Base-by-base conservation (phyloP, 495 filamentous ascomycete genomes). In the Hypoxylon cercidicola region DNA sequence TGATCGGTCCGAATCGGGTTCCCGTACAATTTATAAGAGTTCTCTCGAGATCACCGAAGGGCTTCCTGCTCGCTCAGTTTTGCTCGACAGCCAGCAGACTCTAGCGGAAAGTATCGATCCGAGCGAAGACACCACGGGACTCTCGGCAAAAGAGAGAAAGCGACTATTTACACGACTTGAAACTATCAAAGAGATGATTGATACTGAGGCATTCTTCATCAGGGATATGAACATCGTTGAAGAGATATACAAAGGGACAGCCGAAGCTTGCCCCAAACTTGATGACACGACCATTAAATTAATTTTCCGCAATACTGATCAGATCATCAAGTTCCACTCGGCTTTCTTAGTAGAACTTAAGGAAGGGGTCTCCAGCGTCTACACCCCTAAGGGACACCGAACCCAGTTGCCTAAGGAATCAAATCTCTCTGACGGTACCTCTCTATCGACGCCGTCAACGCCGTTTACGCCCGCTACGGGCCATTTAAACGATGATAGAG, bases 241-340 rank as follows among this genome's bases (percentile, higher is more conserved):
- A 69, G 92, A 97, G 68, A 97, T 98, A 43, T 99, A 97, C 80
- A 96, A 93, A 75, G 92, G 90, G n/a, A 97, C 95, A 0, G 92
- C 92, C 0, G 89, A 90, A 62, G 88, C 92, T 15, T 90, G 89
- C 45, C 84, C 92, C 16, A 85, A 91, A 51, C 83, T 97, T n/a
- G 91, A 89, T 21, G 73, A 81, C 15, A 89, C 93, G 44, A 96
- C 97, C 56, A 87, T 95, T 59, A 95, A 91, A 72, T 82, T 88
- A 13, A 85, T 99, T 16, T 99, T 99, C 72, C 87, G 89, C 48
- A 99, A 98, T 69, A 92, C 90, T 2, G 90, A 93, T 60, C 86
- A 96, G 62, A 88, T 98, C 64, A 89, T 92, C 56, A 82, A 84
- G 13, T 97, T 98, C 68, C 92, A 93, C 34, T 87, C 88, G 47